These are phyloP conservation scores for Insectozyma bohioensis DNA, from an alignment of 1,139 yeast species.

Conservation along the genomic window DNA sequence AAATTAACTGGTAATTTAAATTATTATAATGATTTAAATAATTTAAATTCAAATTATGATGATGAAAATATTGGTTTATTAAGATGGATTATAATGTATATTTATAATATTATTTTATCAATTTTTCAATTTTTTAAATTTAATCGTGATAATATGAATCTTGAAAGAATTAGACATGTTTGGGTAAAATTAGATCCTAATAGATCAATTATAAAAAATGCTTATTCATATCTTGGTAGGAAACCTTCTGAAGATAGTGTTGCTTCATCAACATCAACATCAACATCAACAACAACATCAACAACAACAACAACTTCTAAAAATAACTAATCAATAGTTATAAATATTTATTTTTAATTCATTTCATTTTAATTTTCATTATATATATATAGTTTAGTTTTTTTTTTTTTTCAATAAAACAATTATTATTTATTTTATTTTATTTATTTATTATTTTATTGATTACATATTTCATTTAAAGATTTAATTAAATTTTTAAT, in stretches of 20 bases:
- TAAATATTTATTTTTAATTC: no score
- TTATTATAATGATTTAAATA: conserved; percentile 5
- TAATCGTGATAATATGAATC: conserved; percentile 43
- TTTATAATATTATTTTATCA: conserved; percentile 32
- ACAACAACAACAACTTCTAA: no score
- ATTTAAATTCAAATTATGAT: conserved; percentile 4
- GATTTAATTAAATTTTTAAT: conserved; percentile 22
- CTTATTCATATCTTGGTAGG: conserved; percentile 38
- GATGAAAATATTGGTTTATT: conserved; percentile 17
- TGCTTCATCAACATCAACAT: conserved; percentile 9
- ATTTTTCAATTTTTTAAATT: conserved; percentile 34
- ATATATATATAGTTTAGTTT: no score
- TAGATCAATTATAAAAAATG: conserved; percentile 36
- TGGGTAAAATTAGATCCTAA: conserved; percentile 51
- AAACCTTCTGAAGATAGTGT: conserved; percentile 20
- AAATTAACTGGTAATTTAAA: conserved; percentile 25
- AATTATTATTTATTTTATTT: no score
- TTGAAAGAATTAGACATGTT: conserved; percentile 42
- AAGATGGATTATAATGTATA: conserved; percentile 25
- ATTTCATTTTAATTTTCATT: conserved; percentile 1
- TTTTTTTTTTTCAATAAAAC: no score
- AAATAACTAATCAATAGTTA: no score
- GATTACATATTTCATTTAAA: conserved; percentile 18
- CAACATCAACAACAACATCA: no score
- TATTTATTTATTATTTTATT: no score